Evolutionary conservation across 352 stramenopile species (phyloP), one percentile per base, ranked within the genome.

Genomic region (Discostella stelligera): DNA sequence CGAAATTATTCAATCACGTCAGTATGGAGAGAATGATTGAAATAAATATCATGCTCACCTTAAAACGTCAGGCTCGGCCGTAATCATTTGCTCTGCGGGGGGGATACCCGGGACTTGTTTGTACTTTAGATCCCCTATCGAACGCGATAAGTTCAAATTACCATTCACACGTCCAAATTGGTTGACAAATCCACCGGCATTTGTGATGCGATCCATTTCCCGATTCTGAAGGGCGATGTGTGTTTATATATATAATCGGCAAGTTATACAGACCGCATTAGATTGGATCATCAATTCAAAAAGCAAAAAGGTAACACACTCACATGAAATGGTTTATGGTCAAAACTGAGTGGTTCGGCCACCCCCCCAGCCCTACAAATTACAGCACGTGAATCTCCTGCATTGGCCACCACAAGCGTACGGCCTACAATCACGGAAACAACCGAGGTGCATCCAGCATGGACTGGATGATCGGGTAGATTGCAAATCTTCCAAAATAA

Each of bases 41-140:
- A 16, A 25, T 50, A 56, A 46, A 16, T n/a, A 61, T 30, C 52
- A 41, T 37, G 75, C 78, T 82, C 67, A 84, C 72, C 82, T 80
- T 23, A 91, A 70, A 55, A 97, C 90, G 77, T 97, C 94, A n/a
- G 94, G 94, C 77, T 96, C 88, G 13, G 92, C 90, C 0, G 93
- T 95, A 71, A 97, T 97, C 75, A 97, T 96, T 89, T 97, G 94
- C 37, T 94, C 86, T 4, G 79, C 64, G 3, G 89, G 88, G 3
- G 66, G 39, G 13, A 96, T 83, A 7, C 74, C 79, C 5, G 81
- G 77, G 64, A 91, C 83, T 75, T 93, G 86, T 59, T 94, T 94
- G 80, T 94, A 97, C 79, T 96, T 96, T 27, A 97, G 74, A 86
- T 97, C 94, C 30, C 94, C 94, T 80, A 97, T 94, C 0, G 87